Conservation (phyloP, 148 eudicot species). For the Arbutus unedo region DNA sequence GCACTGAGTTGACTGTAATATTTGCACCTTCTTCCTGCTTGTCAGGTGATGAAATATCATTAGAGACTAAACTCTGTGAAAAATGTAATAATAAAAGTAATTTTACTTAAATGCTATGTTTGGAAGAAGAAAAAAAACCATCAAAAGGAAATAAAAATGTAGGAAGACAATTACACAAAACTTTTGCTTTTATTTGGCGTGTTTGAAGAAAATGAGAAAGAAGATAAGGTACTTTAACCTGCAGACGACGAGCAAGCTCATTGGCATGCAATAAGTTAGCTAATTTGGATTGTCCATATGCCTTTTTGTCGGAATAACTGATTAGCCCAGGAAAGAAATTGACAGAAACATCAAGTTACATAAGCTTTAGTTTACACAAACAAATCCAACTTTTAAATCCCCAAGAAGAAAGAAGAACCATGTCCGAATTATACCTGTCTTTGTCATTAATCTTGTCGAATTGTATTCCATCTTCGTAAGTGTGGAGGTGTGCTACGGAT, state of each 20-base stretch:
- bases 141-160: neutral
- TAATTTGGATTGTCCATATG: slow-evolving; percentile 84
- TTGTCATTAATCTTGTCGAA: slow-evolving; percentile 58
- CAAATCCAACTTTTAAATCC: neutral
- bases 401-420: neutral
- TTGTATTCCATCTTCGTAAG: slow-evolving; percentile 46
- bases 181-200: neutral
- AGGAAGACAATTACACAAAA: neutral
- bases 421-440: slow-evolving; percentile 33
- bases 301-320: slow-evolving; percentile 74
- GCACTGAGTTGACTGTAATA: slow-evolving; percentile 79
- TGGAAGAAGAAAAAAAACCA: neutral
- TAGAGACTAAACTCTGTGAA: neutral
- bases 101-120: neutral
- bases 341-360: neutral
- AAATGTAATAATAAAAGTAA: neutral
- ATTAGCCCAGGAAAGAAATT: neutral
- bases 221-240: slow-evolving; percentile 30
- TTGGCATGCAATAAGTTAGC: slow-evolving; percentile 75
- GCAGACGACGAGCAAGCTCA: slow-evolving; percentile 68
- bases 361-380: neutral
- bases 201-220: neutral
- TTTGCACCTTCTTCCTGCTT: slow-evolving; percentile 77
- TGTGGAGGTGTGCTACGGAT: slow-evolving; percentile 61
- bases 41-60: neutral